Percentiles rank a stretch among this genome's conserved stretches.
Conservation (phyloP, 805 yeast genomes). For the Komagataella phaffii region DNA sequence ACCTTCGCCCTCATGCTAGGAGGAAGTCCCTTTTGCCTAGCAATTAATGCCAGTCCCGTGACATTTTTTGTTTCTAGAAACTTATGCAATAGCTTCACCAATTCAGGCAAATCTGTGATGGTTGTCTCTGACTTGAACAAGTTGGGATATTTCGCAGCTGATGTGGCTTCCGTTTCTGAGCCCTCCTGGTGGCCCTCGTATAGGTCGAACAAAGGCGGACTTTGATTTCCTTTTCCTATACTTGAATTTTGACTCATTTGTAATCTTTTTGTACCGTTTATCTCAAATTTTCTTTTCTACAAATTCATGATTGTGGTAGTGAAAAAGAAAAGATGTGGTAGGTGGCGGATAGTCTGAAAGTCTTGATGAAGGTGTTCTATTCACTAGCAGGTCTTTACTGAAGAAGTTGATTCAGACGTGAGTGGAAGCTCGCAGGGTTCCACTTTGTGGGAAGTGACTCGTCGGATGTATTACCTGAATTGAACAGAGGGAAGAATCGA, state of each 20-base stretch:
- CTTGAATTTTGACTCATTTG: not conserved
- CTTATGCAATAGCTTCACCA: not conserved
- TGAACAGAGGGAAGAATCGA: not conserved
- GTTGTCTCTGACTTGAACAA: not conserved
- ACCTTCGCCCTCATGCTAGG: conserved; percentile 63
- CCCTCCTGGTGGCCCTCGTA: not conserved
- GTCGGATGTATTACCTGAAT: not conserved
- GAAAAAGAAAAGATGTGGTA: not conserved
- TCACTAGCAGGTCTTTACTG: not conserved
- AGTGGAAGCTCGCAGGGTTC: not conserved
- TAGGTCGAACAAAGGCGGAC: not conserved
- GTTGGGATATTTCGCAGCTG: not conserved
- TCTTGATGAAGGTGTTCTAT: not conserved
- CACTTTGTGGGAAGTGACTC: not conserved
- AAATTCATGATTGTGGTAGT: not conserved
- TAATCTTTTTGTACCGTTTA: not conserved
- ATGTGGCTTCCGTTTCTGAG: not conserved
- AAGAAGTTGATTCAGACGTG: not conserved
- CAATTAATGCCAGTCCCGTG: conserved; percentile 64
- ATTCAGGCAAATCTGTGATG: not conserved
- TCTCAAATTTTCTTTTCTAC: not conserved
- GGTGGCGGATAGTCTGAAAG: not conserved
- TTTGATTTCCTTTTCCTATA: not conserved
- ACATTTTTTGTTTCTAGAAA: conserved; percentile 35
- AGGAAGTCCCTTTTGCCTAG: conserved; percentile 78